A percentile compares a stretch with the other conserved stretches of the same genome.
Conservation (phyloP, 2,329 filamentous ascomycete genomes). For the Penicillium sp. region DNA sequence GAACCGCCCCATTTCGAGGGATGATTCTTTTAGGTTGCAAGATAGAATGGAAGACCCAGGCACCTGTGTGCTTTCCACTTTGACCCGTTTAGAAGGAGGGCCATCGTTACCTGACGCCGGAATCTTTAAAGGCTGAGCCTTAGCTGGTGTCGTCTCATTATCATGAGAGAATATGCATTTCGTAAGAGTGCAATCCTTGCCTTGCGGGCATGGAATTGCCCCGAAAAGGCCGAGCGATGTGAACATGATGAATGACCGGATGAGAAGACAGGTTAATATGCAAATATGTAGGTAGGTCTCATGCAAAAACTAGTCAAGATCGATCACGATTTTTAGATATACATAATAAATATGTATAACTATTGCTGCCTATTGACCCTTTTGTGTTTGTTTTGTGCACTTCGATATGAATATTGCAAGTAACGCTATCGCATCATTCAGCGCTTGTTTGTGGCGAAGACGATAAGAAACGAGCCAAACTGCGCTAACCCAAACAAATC, state of each 20-base stretch:
- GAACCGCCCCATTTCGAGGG: not conserved
- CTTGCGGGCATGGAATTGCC: conserved; percentile 53
- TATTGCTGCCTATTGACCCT: not conserved
- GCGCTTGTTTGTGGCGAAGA: not conserved
- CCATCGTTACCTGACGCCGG: conserved; percentile 13
- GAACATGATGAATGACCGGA: conserved; percentile 47
- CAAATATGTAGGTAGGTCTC: not conserved
- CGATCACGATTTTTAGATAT: not conserved
- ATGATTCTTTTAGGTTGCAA: not conserved
- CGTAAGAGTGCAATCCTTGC: conserved; percentile 50
- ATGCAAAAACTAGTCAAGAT: not conserved
- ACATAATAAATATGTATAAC: not conserved
- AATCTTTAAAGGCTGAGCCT: conserved; percentile 9
- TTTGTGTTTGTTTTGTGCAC: not conserved
- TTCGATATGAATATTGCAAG: not conserved
- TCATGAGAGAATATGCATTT: conserved; percentile 59
- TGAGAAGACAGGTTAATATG: not conserved
- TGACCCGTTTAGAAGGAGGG: conserved; percentile 34
- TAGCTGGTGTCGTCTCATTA: conserved; percentile 19
- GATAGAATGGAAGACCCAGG: not conserved
- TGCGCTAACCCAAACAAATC: not conserved
- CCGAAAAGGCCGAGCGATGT: conserved; percentile 55
- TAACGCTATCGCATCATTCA: not conserved
- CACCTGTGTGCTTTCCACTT: conserved; percentile 10
- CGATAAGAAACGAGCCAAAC: not conserved